phyloP scores from a whole-genome alignment of 2,329 filamentous ascomycete species.

The Exophiala xenobiotica region DNA sequence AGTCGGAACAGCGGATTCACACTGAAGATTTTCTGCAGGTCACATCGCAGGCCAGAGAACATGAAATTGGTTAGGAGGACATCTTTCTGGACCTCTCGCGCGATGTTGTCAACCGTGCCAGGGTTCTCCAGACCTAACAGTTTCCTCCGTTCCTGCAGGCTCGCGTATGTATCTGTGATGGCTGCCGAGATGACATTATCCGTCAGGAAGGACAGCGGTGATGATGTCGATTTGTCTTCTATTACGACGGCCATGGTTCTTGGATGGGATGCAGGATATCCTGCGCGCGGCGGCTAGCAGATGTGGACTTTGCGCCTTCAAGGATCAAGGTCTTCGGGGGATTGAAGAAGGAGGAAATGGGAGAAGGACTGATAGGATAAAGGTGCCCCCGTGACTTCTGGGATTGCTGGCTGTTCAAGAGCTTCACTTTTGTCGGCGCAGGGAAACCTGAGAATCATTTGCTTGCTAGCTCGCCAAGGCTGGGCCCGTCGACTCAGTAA shows the following conservation, averaged over 20 bases:
- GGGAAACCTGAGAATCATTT: constrained; percentile 18
- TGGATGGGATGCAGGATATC: constrained; percentile 4
- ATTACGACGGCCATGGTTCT: constrained; percentile 37
- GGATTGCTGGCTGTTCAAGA: constrained; percentile 18
- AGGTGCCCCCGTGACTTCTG: constrained; percentile 18
- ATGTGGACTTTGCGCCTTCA: neutral
- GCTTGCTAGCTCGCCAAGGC: constrained; percentile 12
- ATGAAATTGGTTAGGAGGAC: constrained; percentile 95
- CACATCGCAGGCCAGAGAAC: constrained; percentile 93
- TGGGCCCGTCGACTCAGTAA: neutral
- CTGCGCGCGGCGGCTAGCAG: neutral
- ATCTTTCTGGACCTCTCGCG: constrained; percentile 91
- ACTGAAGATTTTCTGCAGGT: constrained; percentile 95
- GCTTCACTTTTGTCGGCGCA: constrained; percentile 24
- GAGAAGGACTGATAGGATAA: constrained; percentile 11
- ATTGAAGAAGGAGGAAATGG: constrained; percentile 9
- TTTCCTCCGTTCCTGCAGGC: constrained; percentile 81
- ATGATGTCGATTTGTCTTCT: constrained; percentile 38
- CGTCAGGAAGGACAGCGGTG: constrained; percentile 64
- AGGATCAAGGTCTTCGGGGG: neutral
- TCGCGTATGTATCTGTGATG: constrained; percentile 73
- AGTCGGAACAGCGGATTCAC: constrained; percentile 93
- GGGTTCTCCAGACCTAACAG: constrained; percentile 89
- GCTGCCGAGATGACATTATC: constrained; percentile 70
- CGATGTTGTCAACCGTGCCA: constrained; percentile 84